Base-by-base conservation (phyloP, 2,329 filamentous ascomycete species). In the Botryotinia calthae region DNA sequence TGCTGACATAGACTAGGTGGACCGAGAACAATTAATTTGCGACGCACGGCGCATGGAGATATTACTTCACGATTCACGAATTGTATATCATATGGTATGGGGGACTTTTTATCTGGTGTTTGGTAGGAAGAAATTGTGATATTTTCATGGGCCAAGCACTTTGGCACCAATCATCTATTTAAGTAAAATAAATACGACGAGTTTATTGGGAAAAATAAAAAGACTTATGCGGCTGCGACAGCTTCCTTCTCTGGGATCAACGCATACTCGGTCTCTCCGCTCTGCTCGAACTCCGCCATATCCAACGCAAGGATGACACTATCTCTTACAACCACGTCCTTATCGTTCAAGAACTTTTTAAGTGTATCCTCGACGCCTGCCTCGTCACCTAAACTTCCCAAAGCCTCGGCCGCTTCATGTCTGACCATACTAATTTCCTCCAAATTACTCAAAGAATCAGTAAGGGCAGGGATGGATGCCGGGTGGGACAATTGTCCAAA, bases 211-310 rank as follows among this genome's bases (percentile, higher is more conserved):
- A 31, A 16, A n/a, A 25, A 31, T 31, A 18, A 5, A 61, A 42
- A 63, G 40, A 66, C 68, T 72, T 77, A 77, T 28, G 37, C 61
- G 6, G 70, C 46, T 37, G n/a, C 61, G 10, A 73, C 76, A 68
- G 73, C 65, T 46, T 72, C 81, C 67, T 83, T 82, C 78, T 92
- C 88, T 4, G 95, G 95, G 77, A 98, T 91, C 79, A 97, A 87
- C 64, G 96, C 96, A 85, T 99, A 99, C 81, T 99, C 95, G 46
- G 90, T 85, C 83, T 97, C 90, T 59, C 93, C 93, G 77, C 90
- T 93, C 85, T 93, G 94, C 86, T 99, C 96, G 80, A 94, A 98
- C 81, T 98, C 95, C 18, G 95, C 96, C 94, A 99, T 99, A 82
- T 99, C 96, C 77, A 99, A 86, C 62, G 96, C 96, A 72, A 99